phyloP scores from a whole-genome alignment of 176 grass and related monocot genomes.

The Avena sativa region DNA sequence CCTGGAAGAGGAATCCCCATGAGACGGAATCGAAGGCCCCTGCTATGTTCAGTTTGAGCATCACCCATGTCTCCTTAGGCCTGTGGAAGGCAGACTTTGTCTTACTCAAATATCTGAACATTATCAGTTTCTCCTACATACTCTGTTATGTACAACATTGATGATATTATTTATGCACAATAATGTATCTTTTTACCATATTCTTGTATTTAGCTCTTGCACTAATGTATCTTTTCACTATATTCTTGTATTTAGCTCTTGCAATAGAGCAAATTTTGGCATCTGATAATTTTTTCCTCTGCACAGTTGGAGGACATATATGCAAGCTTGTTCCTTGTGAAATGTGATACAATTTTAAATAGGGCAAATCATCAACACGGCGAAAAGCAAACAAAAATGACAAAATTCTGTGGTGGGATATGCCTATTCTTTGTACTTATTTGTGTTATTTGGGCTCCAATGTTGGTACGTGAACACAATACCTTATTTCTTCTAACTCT shows the following conservation, averaged over 20 bases:
- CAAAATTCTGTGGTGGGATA: constrained; percentile 96
- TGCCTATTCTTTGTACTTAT: constrained; percentile 99
- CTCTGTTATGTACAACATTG: neutral
- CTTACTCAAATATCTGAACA: neutral
- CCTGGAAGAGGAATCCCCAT: too few species aligned
- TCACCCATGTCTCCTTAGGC: too few species aligned
- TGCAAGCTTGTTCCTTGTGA: constrained; percentile 98
- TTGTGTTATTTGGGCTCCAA: constrained; percentile 99
- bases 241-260: constrained; percentile 28
- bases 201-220: constrained; percentile 34
- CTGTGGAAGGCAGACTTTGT: neutral
- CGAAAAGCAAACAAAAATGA: constrained; percentile 94
- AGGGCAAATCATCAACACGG: constrained; percentile 76
- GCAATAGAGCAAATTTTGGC: constrained; percentile 15
- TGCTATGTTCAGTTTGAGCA: too few species aligned
- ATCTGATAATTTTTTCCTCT: constrained; percentile 49
- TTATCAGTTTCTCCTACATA: constrained; percentile 2
- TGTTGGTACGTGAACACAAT: constrained; percentile 73
- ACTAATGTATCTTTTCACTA: constrained; percentile 17
- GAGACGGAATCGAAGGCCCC: too few species aligned
- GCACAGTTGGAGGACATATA: constrained; percentile 96
- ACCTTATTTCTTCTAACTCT: constrained; percentile 13
- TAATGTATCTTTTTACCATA: constrained; percentile 1
- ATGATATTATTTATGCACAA: constrained; percentile 12
- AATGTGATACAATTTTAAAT: constrained; percentile 89